Percentiles rank a stretch among this genome's conserved stretches.
These are phyloP conservation scores for Neurospora sp. DNA, from an alignment of 495 filamentous ascomycete genomes.

Conservation along the genomic window DNA sequence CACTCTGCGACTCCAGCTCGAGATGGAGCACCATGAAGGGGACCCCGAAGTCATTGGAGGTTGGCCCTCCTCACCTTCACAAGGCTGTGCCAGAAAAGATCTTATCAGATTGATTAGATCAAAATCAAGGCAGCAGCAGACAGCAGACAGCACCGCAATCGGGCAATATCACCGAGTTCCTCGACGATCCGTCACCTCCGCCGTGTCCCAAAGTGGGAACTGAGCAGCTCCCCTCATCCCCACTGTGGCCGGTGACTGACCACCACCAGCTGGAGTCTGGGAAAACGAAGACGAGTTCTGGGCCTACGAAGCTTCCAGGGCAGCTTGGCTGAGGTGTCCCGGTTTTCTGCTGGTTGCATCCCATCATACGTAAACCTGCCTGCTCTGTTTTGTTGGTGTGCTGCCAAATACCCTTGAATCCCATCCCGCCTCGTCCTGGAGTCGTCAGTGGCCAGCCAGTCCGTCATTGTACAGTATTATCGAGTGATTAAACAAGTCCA, in stretches of 20 bases:
- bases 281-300: neutral
- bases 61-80: neutral
- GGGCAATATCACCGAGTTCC: neutral
- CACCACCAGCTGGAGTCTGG: neutral
- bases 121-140: neutral
- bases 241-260: neutral
- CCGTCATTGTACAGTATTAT: neutral
- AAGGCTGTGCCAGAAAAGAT: neutral
- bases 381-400: neutral
- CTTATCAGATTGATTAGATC: neutral
- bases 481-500: neutral
- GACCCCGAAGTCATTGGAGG: neutral
- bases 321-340: neutral
- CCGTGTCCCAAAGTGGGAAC: neutral
- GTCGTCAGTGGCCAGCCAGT: neutral
- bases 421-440: neutral
- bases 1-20: neutral
- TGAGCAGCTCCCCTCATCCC: neutral
- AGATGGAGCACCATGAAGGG: neutral
- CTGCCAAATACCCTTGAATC: neutral
- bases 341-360: neutral
- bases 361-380: neutral
- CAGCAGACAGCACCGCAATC: neutral
- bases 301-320: neutral
- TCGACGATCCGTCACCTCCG: neutral